Base-by-base conservation (phyloP, 306 rosid genomes). In the Cucurbita maxima region DNA sequence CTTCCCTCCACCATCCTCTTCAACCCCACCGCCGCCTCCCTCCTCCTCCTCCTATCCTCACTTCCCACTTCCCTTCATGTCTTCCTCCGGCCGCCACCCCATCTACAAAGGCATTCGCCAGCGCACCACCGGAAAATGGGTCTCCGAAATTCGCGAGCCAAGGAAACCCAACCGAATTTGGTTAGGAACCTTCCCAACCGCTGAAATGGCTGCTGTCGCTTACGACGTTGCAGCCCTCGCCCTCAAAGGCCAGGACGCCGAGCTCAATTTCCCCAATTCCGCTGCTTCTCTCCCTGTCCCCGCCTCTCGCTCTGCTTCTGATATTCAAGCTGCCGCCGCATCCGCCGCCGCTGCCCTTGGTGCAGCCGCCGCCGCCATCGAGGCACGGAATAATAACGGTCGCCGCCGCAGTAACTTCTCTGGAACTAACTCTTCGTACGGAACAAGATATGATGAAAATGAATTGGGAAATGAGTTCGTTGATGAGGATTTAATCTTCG, bases 171-270 rank as follows among this genome's bases (percentile, higher is more conserved):
- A 74, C 41, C 85, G 81, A 59, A 94, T 94, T 48, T 94, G 99
- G 99, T 79, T 94, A 50, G 99, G 99, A 18, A 94, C 99, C 67
- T 94, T 87, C 67, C 67, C 88, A 14, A 86, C 95, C 0, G 91
- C 99, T 0, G 99, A 94, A 80, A 94, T 94, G 97, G 96, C 97
- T 0, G 99, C 99, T 14, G 82, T 86, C 12, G 99, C 97, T 7
- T 94, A 89, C 74, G 99, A 94, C 47, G 99, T 94, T 16, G 99
- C 97, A 0, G 96, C 97, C 0, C 89, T 91, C 43, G 92, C 96
- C 44, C 95, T 91, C 7, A 94, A 91, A 77, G 99, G 99, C 25
- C 81, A 73, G 16, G 77, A 82, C 52, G 88, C 95, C 6, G 90
- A 85, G 71, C 83, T 94, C 5, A 94, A 94, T 77, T 94, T 94